These are phyloP conservation scores for Epithele typhae DNA, from an alignment of 768 basidiomycete genomes.

Conservation along the genomic window DNA sequence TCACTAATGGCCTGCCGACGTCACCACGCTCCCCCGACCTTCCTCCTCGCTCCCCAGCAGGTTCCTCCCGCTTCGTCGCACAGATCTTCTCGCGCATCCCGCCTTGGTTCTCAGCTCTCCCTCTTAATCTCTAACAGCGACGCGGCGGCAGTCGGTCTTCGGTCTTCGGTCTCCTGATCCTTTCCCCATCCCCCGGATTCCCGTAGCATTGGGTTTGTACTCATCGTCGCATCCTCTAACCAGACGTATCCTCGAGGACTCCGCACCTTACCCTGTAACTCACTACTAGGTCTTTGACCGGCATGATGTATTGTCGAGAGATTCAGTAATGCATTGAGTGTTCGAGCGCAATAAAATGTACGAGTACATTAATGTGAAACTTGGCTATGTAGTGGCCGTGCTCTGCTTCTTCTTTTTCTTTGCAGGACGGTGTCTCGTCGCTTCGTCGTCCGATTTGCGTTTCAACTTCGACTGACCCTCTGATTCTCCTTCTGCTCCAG, in stretches of 20 bases:
- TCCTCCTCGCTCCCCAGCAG: too few species aligned
- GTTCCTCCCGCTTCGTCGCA: slow-evolving; percentile 1
- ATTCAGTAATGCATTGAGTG: too few species aligned
- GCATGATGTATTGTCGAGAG: slow-evolving; percentile 5
- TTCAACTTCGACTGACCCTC: too few species aligned
- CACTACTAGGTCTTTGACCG: slow-evolving; percentile 13
- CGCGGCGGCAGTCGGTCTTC: neutral
- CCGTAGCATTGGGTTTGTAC: slow-evolving; percentile 14
- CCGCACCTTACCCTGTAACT: slow-evolving; percentile 5
- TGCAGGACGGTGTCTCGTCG: too few species aligned
- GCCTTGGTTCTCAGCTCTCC: neutral
- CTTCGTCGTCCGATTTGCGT: too few species aligned
- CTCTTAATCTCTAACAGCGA: slow-evolving; percentile 4
- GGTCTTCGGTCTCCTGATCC: neutral
- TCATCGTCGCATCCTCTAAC: slow-evolving; percentile 8
- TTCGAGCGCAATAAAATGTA: too few species aligned
- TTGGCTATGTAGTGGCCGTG: neutral
- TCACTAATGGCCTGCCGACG: slow-evolving; percentile 21
- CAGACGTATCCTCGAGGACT: neutral
- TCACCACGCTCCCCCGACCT: neutral
- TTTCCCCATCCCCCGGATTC: neutral
- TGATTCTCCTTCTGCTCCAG: slow-evolving; percentile 10
- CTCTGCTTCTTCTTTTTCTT: slow-evolving; percentile 26
- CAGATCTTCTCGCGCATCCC: slow-evolving; percentile 1
- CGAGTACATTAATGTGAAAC: neutral